phyloP scores from a whole-genome alignment of 1,284 basidiomycete genomes.

The Vanrija sp. region DNA sequence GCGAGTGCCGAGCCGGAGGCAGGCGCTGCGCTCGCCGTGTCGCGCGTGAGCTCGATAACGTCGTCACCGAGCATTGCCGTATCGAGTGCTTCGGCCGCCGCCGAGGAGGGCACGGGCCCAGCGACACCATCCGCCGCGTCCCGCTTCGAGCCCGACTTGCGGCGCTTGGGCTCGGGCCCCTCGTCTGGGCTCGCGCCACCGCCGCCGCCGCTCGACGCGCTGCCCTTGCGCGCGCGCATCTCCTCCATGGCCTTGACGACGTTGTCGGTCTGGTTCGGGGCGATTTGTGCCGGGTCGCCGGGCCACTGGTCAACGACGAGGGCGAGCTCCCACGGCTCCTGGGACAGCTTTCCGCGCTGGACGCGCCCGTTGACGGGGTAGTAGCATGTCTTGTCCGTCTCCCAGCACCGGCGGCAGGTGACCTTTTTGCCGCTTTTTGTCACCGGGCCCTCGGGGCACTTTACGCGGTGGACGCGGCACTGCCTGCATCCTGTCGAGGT shows the following conservation, averaged over 20 bases:
- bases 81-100: no score
- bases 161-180: neutral
- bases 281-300: neutral
- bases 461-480: slow-evolving; percentile 17
- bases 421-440: slow-evolving; percentile 8
- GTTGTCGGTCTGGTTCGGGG: no score
- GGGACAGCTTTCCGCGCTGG: slow-evolving; percentile 8
- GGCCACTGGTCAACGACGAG: slow-evolving; percentile 12
- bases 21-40: no score
- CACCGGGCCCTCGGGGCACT: slow-evolving; percentile 17
- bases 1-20: no score
- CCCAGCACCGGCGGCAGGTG: slow-evolving; percentile 18
- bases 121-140: no score
- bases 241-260: no score
- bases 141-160: neutral
- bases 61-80: no score
- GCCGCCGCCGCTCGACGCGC: no score
- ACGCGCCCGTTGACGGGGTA: slow-evolving; percentile 15
- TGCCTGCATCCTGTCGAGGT: slow-evolving; percentile 17
- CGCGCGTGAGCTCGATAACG: no score
- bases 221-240: no score
- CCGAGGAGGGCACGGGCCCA: no score
- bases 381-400: slow-evolving; percentile 16
- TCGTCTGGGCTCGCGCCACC: no score
- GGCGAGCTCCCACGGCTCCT: slow-evolving; percentile 10